Base-by-base conservation (phyloP, 2,329 filamentous ascomycete genomes). In the Trichoderma oligosporum region DNA sequence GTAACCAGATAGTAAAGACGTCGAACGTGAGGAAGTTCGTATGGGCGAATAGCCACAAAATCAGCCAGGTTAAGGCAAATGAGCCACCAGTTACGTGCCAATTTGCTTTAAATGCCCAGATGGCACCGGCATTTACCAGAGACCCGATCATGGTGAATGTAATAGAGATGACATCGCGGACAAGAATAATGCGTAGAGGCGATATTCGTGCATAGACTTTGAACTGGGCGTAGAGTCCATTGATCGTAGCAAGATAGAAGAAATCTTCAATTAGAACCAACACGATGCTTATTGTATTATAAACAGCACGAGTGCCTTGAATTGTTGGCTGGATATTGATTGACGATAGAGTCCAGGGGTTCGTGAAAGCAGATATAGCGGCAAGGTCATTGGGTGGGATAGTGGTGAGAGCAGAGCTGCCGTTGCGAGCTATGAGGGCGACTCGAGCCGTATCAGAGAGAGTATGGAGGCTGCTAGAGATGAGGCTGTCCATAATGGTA, bases 241-340 rank as follows among this genome's bases (percentile, higher is more conserved):
- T 65, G 31, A 65, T 52, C 4, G 57, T 62, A 25, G 61, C 63
- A 8, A 65, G 59, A 35, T 63, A 66, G 44, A 65, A 66, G 47
- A 65, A 65, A 14, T 65, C 61, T 22, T 66, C 60, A 27, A 65
- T 64, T 25, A 65, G 36, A n/a, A 64, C 47, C 44, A 66, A 22
- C 7, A 66, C 64, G 45, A 66, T 62, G n/a, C 61, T 58, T 1
- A 65, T 60, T 1, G 62, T 66, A 24, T 65, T 65, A n/a, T 65
- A 66, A 24, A 66, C 64, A 18, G 60, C 44, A 4, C 64, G 62
- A 1, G 63, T 63, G n/a, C 63, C 63, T 45, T 66, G 63, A 3
- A 51, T 25, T 1, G 64, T 66, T 16, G 59, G 60, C 25, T 63
- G 57, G 39, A 66, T 62, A 12, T 66, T 62, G 52, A 61, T 60